Evolutionary conservation across 768 basidiomycete genomes (phyloP).

Genomic region (Termitomyces sp.): DNA sequence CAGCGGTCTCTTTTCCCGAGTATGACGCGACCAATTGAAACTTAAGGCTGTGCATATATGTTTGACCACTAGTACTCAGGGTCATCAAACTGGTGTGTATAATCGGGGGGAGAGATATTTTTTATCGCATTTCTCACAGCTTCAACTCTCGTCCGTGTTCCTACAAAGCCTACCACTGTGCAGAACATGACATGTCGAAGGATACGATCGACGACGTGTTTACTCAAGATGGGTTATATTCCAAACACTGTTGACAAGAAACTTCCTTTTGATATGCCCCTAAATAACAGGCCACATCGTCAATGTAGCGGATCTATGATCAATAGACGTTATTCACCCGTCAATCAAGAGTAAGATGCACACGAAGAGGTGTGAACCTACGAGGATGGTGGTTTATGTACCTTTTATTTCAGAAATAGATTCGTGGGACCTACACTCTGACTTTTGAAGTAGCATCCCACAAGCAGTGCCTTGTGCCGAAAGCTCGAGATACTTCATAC

Average conservation of each 20-base stretch:
- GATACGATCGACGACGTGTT: neutral
- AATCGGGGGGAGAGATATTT: too few relatives aligned
- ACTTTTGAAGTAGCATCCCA: neutral
- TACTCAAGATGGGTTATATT: neutral
- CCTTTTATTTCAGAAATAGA: neutral
- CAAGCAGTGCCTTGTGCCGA: neutral
- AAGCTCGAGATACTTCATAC: too few relatives aligned
- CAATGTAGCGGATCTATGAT: neutral
- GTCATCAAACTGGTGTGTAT: too few relatives aligned
- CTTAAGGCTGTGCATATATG: neutral
- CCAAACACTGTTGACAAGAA: neutral
- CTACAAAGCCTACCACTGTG: too few relatives aligned
- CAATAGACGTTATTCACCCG: neutral
- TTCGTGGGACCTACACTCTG: neutral
- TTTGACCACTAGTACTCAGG: neutral
- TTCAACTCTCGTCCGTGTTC: too few relatives aligned
- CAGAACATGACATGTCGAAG: too few relatives aligned
- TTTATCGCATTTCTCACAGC: too few relatives aligned
- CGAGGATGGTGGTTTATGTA: neutral
- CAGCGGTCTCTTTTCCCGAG: too few relatives aligned
- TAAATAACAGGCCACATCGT: neutral
- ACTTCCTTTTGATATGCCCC: neutral
- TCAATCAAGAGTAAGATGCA: neutral
- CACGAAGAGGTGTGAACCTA: neutral
- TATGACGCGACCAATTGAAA: too few relatives aligned